Evolutionary conservation across 305 asterid genomes (phyloP), one percentile per base, ranked within the genome.

Genomic region (Andrographis paniculata): DNA sequence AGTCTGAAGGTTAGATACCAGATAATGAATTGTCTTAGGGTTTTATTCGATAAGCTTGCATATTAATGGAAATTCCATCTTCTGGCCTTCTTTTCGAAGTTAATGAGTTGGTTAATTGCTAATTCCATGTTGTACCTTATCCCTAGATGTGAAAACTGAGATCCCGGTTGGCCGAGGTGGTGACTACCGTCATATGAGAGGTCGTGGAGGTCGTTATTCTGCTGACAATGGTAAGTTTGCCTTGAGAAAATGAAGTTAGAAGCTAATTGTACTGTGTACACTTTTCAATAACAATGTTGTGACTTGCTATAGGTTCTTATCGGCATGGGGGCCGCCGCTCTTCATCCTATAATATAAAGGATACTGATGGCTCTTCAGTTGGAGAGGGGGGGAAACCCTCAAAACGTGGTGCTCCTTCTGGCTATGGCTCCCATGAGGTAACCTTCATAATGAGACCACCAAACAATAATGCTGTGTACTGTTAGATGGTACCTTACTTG

Each of bases 321-420:
- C 75, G 74, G 60, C 77, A 69, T 55, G 79, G 80, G 12, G 82
- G 77, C 45, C 75, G 86, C 27, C 89, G 84, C 56, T 84, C 75
- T 43, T 55, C 79, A 27, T 63, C 74, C 52, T 57, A 70, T 49
- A 52, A 53, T 46, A 17, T 42, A 28, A 82, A 73, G 65, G 93
- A 69, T 63, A 65, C 65, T 2, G 87, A 74, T 64, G 71, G 73
- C 50, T 66, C 74, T 62, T 61, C 71, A 52, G 53, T 60, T 56
- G 66, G 60, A 35, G 95, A 81, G 39, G 80, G 78, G 39, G 80
- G 74, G 42, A 81, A 71, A 41, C 48, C 65, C 50, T 44, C 64
- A 21, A 79, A 67, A 66, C 62, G 73, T 52, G 81, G 81, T 50
- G 74, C 55, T 35, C 55, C 45, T 48, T 49, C 73, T 54, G 73